A percentile compares a stretch with the other conserved stretches of the same genome.
phyloP scores from a whole-genome alignment of 345 rosid species.

The Aethionema arabicum region DNA sequence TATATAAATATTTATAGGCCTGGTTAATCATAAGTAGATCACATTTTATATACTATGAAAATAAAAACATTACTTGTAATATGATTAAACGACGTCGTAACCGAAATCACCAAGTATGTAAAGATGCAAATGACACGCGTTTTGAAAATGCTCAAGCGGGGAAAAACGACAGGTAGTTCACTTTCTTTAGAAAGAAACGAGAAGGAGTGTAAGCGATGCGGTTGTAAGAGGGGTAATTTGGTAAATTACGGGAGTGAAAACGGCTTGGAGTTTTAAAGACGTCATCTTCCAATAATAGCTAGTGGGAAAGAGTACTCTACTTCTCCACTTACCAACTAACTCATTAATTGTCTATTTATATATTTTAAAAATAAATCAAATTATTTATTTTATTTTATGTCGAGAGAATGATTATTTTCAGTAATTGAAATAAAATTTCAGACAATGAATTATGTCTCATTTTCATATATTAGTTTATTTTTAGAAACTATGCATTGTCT shows the following conservation, averaged over 20 bases:
- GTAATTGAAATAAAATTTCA: slow-evolving; percentile 18
- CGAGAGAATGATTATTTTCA: slow-evolving; percentile 21
- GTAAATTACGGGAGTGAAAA: slow-evolving; percentile 17
- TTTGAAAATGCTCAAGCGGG: not conserved
- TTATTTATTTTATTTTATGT: not conserved
- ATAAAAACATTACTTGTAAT: not conserved
- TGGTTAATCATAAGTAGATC: not conserved
- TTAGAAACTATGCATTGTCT: slow-evolving; percentile 23
- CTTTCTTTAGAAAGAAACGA: not conserved
- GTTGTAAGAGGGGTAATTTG: slow-evolving; percentile 3
- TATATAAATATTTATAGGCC: not conserved
- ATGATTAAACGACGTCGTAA: not conserved
- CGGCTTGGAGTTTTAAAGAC: slow-evolving; percentile 37
- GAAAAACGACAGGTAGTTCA: slow-evolving; percentile 18
- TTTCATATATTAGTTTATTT: slow-evolving; percentile 12
- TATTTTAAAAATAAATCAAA: slow-evolving; percentile 6
- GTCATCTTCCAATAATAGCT: slow-evolving; percentile 32
- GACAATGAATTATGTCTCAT: slow-evolving; percentile 24
- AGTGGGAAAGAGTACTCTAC: slow-evolving; percentile 33
- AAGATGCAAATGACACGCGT: not conserved
- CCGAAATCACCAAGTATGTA: not conserved
- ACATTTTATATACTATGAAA: not conserved
- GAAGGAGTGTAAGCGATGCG: slow-evolving; percentile 7
- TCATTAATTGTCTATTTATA: slow-evolving; percentile 27
- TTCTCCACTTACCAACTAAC: slow-evolving; percentile 34